A percentile compares a stretch with the other conserved stretches of the same genome.
Conservation (phyloP, 2,329 filamentous ascomycete genomes). For the Phialocephala sp. region DNA sequence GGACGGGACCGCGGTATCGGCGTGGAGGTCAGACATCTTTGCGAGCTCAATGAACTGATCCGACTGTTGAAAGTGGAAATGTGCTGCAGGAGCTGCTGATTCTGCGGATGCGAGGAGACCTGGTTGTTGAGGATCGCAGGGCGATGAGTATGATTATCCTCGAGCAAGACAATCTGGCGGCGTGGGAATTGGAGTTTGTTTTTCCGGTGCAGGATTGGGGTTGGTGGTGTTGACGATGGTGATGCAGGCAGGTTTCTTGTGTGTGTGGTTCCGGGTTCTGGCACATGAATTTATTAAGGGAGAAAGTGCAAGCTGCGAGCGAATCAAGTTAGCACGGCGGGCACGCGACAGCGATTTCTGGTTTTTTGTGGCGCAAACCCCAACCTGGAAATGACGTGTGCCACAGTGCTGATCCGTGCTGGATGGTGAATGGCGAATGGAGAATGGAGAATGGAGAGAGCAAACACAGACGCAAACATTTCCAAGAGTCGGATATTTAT, state of each 20-base stretch:
- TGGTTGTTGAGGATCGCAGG: constrained; percentile 7
- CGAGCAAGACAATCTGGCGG: constrained; percentile 1
- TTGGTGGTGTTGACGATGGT: constrained; percentile 16
- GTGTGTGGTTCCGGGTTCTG: constrained; percentile 8
- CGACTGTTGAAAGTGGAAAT: constrained; percentile 13
- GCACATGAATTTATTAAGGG: constrained; percentile 32
- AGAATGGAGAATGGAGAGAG: background rate
- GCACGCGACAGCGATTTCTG: constrained; percentile 25
- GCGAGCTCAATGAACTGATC: constrained; percentile 21
- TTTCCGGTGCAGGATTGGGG: constrained; percentile 12
- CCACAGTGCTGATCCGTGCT: background rate
- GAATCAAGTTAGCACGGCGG: constrained; percentile 23
- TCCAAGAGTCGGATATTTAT: background rate
- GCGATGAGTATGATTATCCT: background rate
- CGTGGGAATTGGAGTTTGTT: constrained; percentile 9
- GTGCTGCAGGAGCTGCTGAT: constrained; percentile 12
- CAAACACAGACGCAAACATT: constrained; percentile 2
- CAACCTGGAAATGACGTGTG: constrained; percentile 3
- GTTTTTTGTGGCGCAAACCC: constrained; percentile 19
- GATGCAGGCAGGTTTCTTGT: constrained; percentile 19
- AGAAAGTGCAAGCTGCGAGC: constrained; percentile 15
- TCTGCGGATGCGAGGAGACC: background rate
- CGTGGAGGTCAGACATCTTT: constrained; percentile 35
- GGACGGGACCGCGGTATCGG: constrained; percentile 33
- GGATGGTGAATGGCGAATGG: too few species aligned